A percentile compares a stretch with the other conserved stretches of the same genome.
Conservation (phyloP, 2,329 filamentous ascomycete genomes). For the Phaeosphaeriaceae sp. region DNA sequence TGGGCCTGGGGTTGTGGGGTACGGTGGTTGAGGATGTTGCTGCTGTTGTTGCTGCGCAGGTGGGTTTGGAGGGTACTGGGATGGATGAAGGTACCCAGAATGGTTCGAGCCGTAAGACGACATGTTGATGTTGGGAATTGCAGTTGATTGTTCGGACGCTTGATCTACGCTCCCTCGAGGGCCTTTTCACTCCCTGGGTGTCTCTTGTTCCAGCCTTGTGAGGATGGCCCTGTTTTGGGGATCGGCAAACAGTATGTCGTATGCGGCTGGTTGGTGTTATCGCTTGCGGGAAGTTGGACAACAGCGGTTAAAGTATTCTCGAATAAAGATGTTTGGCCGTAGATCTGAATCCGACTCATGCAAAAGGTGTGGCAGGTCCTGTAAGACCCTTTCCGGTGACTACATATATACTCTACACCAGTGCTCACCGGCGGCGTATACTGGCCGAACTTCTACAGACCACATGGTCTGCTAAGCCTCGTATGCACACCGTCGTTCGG, state of each 20-base stretch:
- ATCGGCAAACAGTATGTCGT: constrained; percentile 18
- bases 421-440: constrained; percentile 10
- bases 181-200: not conserved
- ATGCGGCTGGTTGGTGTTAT: constrained; percentile 12
- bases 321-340: not conserved
- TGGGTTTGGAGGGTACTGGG: constrained; percentile 14
- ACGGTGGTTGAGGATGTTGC: constrained; percentile 8
- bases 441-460: constrained; percentile 5
- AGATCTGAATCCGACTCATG: constrained; percentile 2
- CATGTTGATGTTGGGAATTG: constrained; percentile 10
- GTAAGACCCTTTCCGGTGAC: not conserved
- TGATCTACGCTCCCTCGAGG: not conserved
- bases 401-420: constrained; percentile 10
- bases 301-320: not conserved
- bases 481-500: constrained; percentile 2
- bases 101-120: constrained; percentile 30
- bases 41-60: constrained; percentile 10
- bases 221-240: constrained; percentile 9
- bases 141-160: not conserved
- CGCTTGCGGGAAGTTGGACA: not conserved
- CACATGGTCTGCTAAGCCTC: constrained; percentile 15
- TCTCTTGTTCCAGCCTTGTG: not conserved
- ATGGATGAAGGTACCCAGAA: constrained; percentile 18
- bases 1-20: constrained; percentile 13
- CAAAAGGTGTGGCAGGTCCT: not conserved